Percentiles rank a stretch among this genome's conserved stretches.
Conservation (phyloP, 129 eudicot genomes). For the Sambucus nigra region DNA sequence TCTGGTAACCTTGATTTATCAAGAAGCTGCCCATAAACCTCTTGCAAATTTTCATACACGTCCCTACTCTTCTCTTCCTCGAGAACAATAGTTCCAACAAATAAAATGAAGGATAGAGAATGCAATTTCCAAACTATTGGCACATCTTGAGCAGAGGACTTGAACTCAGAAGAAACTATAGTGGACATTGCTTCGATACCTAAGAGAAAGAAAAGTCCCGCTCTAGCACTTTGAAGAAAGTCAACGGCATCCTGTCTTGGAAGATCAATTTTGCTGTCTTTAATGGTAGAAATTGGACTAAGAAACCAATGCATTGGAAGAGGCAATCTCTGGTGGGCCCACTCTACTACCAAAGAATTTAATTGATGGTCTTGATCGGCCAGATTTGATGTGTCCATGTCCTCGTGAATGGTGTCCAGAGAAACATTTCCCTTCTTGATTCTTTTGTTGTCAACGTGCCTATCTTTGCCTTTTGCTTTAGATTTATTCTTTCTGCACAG, state of each 20-base stretch:
- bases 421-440: constrained; percentile 26
- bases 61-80: constrained; percentile 63
- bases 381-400: constrained; percentile 19
- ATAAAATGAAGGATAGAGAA: constrained; percentile 55
- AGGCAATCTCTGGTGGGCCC: constrained; percentile 88
- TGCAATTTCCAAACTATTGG: constrained; percentile 87
- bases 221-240: constrained; percentile 50
- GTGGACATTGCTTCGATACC: constrained; percentile 70
- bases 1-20: constrained; percentile 30
- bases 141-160: constrained; percentile 30
- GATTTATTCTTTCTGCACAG: constrained; percentile 40
- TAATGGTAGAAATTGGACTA: constrained; percentile 56
- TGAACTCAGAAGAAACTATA: constrained; percentile 25
- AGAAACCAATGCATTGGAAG: constrained; percentile 88
- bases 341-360: constrained; percentile 51
- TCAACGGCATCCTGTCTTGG: constrained; percentile 19
- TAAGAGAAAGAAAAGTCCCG: constrained; percentile 75
- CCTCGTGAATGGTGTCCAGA: constrained; percentile 79
- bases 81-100: constrained; percentile 58
- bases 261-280: constrained; percentile 23
- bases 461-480: constrained; percentile 21
- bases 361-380: constrained; percentile 5
- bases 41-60: constrained; percentile 56
- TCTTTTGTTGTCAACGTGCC: constrained; percentile 14
- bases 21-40: constrained; percentile 47